Evolutionary conservation across 2,329 filamentous ascomycete genomes (phyloP).

Genomic region (Penicillium verrucosum): DNA sequence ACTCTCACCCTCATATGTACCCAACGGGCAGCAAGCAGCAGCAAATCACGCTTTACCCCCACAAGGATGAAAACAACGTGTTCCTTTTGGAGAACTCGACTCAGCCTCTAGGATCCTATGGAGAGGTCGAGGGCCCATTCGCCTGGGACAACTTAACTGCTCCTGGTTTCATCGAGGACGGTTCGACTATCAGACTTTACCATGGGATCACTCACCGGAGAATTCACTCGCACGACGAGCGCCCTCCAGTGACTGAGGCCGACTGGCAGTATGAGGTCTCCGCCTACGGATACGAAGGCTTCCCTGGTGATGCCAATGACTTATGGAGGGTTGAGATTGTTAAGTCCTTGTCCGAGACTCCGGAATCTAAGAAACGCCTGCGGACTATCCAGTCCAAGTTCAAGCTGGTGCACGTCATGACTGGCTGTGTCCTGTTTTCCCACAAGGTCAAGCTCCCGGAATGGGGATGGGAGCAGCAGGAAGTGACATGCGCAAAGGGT

Average conservation of each 20-base stretch:
- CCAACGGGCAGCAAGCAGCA: conserved; percentile 97
- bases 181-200: conserved; percentile 76
- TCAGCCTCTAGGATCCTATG: conserved; percentile 74
- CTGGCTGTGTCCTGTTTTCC: conserved; percentile 90
- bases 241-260: conserved; percentile 77
- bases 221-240: conserved; percentile 90
- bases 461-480: conserved; percentile 97
- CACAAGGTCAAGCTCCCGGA: conserved; percentile 99
- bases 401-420: conserved; percentile 92
- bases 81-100: conserved; percentile 96
- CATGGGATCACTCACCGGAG: conserved; percentile 80
- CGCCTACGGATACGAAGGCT: conserved; percentile 95
- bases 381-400: conserved; percentile 97
- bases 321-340: conserved; percentile 93
- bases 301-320: conserved; percentile 95
- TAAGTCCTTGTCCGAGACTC: conserved; percentile 77
- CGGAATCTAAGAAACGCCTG: conserved; percentile 75
- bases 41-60: conserved; percentile 95
- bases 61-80: conserved; percentile 98
- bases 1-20: conserved; percentile 97
- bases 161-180: conserved; percentile 68
- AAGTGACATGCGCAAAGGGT: conserved; percentile 92
- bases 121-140: conserved; percentile 72
- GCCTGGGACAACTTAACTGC: conserved; percentile 78
- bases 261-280: conserved; percentile 97